Base-by-base conservation (phyloP, 2,329 filamentous ascomycete species). In the Aspergillus sp. region DNA sequence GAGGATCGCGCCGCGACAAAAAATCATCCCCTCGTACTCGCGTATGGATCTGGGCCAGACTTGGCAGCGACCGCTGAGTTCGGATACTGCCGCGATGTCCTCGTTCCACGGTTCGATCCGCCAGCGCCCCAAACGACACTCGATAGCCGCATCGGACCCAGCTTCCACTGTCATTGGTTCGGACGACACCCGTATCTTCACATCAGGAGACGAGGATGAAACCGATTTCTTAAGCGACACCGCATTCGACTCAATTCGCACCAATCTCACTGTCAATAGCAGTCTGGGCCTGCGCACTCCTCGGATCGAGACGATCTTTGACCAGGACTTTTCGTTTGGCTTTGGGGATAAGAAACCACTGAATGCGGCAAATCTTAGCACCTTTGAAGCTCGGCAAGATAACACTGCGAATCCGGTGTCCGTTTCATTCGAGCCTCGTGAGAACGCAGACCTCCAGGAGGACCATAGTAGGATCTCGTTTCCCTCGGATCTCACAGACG, bases 221-320 rank as follows among this genome's bases (percentile, higher is more conserved):
- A 78, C 78, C 45, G 84, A 86, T 59, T 76, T 81, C 57, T 78
- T 82, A 60, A 85, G 81, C 59, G 84, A 86, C 57, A 84, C 80
- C 20, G 76, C 80, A 14, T 86, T 82, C 70, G 84, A 86, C 68
- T 86, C 84, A 45, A 72, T 85, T 53, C 82, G 81, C 53, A 86
- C 83, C 9, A 76, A 81, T 60, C 78, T 79, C 47, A 83, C 81
- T 14, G 75, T 77, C 56, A 81, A 77, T 49, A 75, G 72, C 62
- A 79, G 76, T 50, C 79, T 79, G 21, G 79, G 77, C 40, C 71
- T 77, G 54, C 76, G 81, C 60, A 80, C 81, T 41, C 78, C 82
- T 55, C 79, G 79, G 45, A 84, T 87, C 53, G 82, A 86, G 60
- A 83, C 81, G 10, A 84, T 87, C 61, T 86, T 87, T 65, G 81